Base-by-base conservation (phyloP, 2,329 filamentous ascomycete species). In the Knoxdaviesia capensis region DNA sequence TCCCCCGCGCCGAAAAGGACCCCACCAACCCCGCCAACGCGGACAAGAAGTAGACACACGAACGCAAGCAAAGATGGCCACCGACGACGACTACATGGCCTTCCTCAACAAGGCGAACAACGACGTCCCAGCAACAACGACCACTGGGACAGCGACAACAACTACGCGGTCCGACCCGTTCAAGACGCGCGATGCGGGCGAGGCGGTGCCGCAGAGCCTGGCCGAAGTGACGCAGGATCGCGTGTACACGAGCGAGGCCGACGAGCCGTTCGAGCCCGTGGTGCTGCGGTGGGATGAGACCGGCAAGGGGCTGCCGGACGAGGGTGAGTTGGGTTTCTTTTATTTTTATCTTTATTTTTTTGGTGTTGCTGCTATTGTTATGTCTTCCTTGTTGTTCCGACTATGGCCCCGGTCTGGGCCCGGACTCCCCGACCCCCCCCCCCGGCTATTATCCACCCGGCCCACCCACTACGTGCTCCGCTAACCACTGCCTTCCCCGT, bases 101-200 rank as follows among this genome's bases (percentile, higher is more conserved):
- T 94, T 94, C 56, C 67, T 94, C 44, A 71, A 90, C 56, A 90
- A 90, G 64, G 84, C 85, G 42, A 93, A 93, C 62, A 65, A 76
- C 52, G 78, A 86, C 54, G 77, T 80, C 11, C 10, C 32, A 10
- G 10, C 29, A n/a, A 32, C 41, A 5, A n/a, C 34, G 31, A 36
- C 51, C 45, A 53, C 60, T 41, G 47, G 46, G 32, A 39, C 45
- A 9, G 36, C 38, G 3, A 29, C 7, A 31, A 30, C 36, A 9
- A 38, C 44, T n/a, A 43, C 44, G 39, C 41, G 46, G 36, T 46
- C 50, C 42, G 46, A 48, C n/a, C 56, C 59, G 42, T 66, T 74
- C 52, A 74, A 70, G 57, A 54, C 67, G 31, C 59, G 59, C 38
- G 70, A 74, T 50, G 51, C 64, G 46, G 66, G 69, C 48, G 65